Conservation (phyloP, 441 rosid species). For the Syzygium malaccense region DNA sequence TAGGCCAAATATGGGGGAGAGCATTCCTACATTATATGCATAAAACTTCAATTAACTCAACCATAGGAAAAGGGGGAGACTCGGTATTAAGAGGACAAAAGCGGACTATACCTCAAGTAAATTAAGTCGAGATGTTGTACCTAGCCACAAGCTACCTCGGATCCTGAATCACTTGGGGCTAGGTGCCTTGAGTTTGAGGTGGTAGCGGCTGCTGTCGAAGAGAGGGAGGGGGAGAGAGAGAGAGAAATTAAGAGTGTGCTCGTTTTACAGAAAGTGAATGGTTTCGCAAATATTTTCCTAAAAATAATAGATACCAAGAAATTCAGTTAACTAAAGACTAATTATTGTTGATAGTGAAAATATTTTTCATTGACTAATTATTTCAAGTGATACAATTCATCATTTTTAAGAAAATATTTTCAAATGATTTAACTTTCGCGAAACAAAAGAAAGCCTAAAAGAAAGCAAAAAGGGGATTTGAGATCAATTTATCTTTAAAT, state of each 20-base stretch:
- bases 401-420: too few species aligned
- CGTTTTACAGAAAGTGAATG: too few species aligned
- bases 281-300: too few species aligned
- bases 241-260: background rate
- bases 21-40: background rate
- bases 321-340: too few species aligned
- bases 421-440: too few species aligned
- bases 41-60: background rate
- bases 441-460: too few species aligned
- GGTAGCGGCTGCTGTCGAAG: background rate
- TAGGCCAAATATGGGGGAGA: background rate
- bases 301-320: too few species aligned
- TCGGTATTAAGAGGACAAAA: background rate
- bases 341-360: too few species aligned
- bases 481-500: background rate
- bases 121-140: background rate
- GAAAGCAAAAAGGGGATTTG: background rate
- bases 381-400: too few species aligned
- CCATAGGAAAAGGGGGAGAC: background rate
- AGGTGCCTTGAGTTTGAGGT: background rate
- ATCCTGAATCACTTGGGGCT: background rate
- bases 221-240: background rate
- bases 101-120: background rate
- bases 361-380: too few species aligned
- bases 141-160: background rate